Base-by-base conservation (phyloP, 495 filamentous ascomycete species). In the Talaromyces stipitatus region DNA sequence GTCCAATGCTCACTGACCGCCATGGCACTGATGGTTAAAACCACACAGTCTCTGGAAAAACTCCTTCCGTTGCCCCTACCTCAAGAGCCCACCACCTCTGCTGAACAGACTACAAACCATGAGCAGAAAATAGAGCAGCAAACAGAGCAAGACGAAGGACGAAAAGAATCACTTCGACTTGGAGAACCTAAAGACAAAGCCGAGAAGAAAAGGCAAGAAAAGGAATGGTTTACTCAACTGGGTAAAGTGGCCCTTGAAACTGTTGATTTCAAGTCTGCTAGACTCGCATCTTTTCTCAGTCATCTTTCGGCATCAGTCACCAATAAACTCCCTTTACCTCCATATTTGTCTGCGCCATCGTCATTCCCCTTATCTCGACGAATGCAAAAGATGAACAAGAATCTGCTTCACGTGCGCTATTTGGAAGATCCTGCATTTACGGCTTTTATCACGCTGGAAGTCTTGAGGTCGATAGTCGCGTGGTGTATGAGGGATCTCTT, bases 401-500 rank as follows among this genome's bases (percentile, higher is more conserved):
- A 80, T 45, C 74, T 90, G n/a, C 64, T 90, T 36, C 81, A 76
- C 65, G 70, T 87, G 10, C 68, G 74, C 18, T 85, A 90, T 64
- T 72, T 89, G 50, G 77, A 81, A 22, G 85, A 90, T 60, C 86
- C 85, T 0, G 85, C 85, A 0, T 91, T 90, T 61, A 77, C 82
- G 24, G 85, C 86, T 4, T 91, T 90, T 72, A 85, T 86, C 0
- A 78, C 88, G n/a, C 69, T 90, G 53, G 86, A 90, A 63, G 83
- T 92, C 8, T 79, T 84, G 56, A 82, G 81, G 22, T 80, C 80
- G 47, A 77, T 89, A 54, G 72, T 91, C 9, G 80, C 79, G 41
- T 81, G 82, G 55, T 85, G 87, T 61, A 63, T 89, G 36, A 73
- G 75, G 54, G 78, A 80, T 33, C 62, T 89, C 36, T 60, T 87